Evolutionary conservation across 257 asterid genomes (phyloP), one percentile per base, ranked within the genome.

Genomic region (Nicotiana otophora): DNA sequence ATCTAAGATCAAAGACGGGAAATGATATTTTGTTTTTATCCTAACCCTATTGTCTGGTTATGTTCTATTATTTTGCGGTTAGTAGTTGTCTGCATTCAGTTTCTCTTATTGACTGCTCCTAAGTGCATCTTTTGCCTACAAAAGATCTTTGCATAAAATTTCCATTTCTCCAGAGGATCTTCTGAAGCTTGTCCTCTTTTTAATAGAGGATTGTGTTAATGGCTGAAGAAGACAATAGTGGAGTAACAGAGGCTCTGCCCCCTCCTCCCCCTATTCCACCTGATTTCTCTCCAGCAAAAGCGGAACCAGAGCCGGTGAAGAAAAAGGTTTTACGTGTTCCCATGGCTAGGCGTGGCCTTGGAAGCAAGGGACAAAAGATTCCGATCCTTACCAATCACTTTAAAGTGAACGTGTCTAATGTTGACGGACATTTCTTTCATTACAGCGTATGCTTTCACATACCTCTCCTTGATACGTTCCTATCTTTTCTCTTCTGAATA

Each of bases 191-290:
- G 42, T 48, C 5, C 14, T 63, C 16, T 46, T 26, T 55, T 55
- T 26, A 65, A 5, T 10, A 55, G 81, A 42, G 30, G 68, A 76
- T 58, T 19, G 30, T 67, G 39, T 61, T 28, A 26, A 87, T 87
- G 87, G 84, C 87, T 58, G 67, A 69, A 28, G 81, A 81, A 81
- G 89, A 72, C 5, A 78, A 77, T 53, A 89, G 89, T 84, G 94
- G 91, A 46, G 90, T 89, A 20, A 30, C 89, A 12, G 96, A 89
- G 7, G 91, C 88, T 66, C 86, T 95, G 64, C 99, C 97, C 0
- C 98, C 98, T 39, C 99, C 98, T 12, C 98, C 98, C 8, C 98
- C 97, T 0, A 87, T 95, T 77, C 97, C 99, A 14, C 84, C 91
- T 34, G 82, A 92, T 68, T 87, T 92, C 31, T 91, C 91, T 34